Evolutionary conservation across 163 green algal species (phyloP), one percentile per base, ranked within the genome.

Genomic region (Scenedesmus sp.): DNA sequence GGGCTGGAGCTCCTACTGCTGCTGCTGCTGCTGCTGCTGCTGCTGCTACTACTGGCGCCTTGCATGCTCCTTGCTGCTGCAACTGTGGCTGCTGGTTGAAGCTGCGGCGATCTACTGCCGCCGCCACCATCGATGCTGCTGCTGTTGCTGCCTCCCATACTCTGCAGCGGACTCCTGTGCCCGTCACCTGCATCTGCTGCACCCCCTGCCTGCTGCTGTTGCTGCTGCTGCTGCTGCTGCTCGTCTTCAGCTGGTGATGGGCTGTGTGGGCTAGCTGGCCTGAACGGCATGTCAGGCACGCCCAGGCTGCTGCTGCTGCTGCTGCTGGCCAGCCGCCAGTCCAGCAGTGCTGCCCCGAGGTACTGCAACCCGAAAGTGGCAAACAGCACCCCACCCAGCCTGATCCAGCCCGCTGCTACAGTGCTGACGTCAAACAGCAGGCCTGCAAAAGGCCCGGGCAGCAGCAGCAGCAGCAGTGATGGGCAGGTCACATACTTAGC

Each of bases 321-420:
- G 52, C 79, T 89, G 34, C 20, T 64, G 1, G 52, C 62, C 18
- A 64, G 56, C 18, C 56, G n/a, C 20, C 66, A 93, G 74, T 91
- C 73, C 7, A 74, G 76, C 16, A 91, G 2, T 13, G 76, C 91
- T 55, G 74, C 70, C 10, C 90, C 84, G 18, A 90, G 34, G 55
- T 90, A 92, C 82, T 94, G 89, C 64, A 90, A 56, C 59, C 94
- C 94, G 55, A 96, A 95, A 8, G 93, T 89, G 2, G 93, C 70
- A 82, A 96, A 95, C n/a, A 96, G 91, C 34, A 96, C 93, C 16
- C 94, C 94, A 26, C 94, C 94, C 20, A 96, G 91, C 1, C 93
- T 87, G 52, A 96, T 95, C 94, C 94, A 96, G 18, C 89, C 92
- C 1, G n/a, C 56, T 0, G 89, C 20, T 2, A 96, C 92, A 0